Percentiles rank a stretch among this genome's conserved stretches.
These are phyloP conservation scores for Gossypium lobatum DNA, from an alignment of 441 rosid species.

Conservation along the genomic window DNA sequence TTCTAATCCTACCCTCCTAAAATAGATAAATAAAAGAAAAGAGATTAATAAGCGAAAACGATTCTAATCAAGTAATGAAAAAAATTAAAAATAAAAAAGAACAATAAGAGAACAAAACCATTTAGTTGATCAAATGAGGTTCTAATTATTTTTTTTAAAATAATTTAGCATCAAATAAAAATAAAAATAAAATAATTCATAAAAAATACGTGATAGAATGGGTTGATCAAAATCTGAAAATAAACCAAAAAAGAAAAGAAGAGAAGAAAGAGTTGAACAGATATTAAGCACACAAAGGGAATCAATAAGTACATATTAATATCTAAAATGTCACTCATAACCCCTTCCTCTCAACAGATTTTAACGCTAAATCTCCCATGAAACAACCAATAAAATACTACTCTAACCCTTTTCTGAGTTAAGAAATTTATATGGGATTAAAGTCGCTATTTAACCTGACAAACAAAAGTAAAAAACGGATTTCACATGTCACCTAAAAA, in stretches of 20 bases:
- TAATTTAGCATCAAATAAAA: neutral
- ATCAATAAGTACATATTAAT: neutral
- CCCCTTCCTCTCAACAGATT: neutral
- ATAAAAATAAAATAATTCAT: neutral
- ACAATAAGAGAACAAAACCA: too few relatives aligned
- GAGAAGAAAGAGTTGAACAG: neutral
- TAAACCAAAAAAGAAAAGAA: neutral
- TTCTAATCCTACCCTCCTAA: too few relatives aligned
- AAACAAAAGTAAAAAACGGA: neutral
- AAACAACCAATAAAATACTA: slow-evolving; percentile 6
- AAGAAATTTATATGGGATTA: neutral
- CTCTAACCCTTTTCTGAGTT: neutral
- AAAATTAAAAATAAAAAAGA: too few relatives aligned
- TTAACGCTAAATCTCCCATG: too few relatives aligned
- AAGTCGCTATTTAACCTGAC: neutral
- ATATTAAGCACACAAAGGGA: neutral
- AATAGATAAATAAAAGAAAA: too few relatives aligned
- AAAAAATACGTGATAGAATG: neutral
- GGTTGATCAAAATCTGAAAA: neutral
- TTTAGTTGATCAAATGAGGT: too few relatives aligned
- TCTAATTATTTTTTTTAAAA: too few relatives aligned
- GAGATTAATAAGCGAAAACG: too few relatives aligned
- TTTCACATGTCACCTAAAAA: slow-evolving; percentile 2
- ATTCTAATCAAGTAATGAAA: too few relatives aligned
- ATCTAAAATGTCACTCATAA: neutral